phyloP scores from a whole-genome alignment of 805 yeast genomes.

The Teunomyces stri region DNA sequence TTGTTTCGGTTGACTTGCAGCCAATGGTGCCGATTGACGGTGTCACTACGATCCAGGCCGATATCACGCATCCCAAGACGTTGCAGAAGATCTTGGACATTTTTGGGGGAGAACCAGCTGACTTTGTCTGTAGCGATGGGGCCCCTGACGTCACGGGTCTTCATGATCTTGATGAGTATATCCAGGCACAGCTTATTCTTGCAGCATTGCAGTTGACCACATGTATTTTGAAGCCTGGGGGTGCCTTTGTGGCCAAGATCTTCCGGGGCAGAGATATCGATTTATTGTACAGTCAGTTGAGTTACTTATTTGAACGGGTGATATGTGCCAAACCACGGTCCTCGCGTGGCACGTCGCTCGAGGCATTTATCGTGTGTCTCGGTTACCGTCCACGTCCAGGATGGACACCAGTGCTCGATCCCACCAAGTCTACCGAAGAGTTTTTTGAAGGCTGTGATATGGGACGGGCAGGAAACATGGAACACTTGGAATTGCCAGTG shows the following conservation, averaged over 20 bases:
- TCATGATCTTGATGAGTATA: slow-evolving; percentile 94
- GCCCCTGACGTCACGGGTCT: slow-evolving; percentile 98
- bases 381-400: slow-evolving; percentile 81
- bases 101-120: slow-evolving; percentile 92
- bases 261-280: slow-evolving; percentile 96
- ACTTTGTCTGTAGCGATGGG: slow-evolving; percentile 94
- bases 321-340: slow-evolving; percentile 96
- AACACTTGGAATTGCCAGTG: slow-evolving; percentile 47
- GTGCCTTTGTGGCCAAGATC: slow-evolving; percentile 92
- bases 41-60: slow-evolving; percentile 90
- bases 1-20: slow-evolving; percentile 93
- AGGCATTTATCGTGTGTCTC: slow-evolving; percentile 88
- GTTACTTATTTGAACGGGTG: slow-evolving; percentile 79
- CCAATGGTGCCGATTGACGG: slow-evolving; percentile 97
- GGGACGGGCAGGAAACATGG: slow-evolving; percentile 50
- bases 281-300: slow-evolving; percentile 86
- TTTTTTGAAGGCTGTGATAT: slow-evolving; percentile 66
- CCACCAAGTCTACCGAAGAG: slow-evolving; percentile 69
- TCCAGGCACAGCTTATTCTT: slow-evolving; percentile 89
- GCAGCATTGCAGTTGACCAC: slow-evolving; percentile 92
- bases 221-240: slow-evolving; percentile 84
- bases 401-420: slow-evolving; percentile 70
- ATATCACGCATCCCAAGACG: slow-evolving; percentile 94
- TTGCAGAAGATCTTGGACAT: slow-evolving; percentile 68
- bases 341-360: slow-evolving; percentile 91